These are phyloP conservation scores for Excoecaria agallocha DNA, from an alignment of 345 rosid genomes.

Conservation along the genomic window DNA sequence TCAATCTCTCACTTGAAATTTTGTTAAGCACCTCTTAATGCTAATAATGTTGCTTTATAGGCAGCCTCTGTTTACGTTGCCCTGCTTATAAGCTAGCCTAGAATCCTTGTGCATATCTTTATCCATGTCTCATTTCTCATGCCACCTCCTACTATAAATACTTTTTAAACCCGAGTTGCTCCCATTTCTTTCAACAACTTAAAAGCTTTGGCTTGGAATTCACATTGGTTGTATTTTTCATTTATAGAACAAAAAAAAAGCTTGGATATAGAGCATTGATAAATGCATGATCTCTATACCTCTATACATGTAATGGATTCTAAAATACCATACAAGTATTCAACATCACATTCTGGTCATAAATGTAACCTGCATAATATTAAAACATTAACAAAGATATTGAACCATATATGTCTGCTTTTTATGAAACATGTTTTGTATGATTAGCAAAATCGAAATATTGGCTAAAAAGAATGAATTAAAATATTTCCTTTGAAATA, in stretches of 20 bases:
- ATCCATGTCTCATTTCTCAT: constrained; percentile 79
- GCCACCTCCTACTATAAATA: constrained; percentile 84
- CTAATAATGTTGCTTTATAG: constrained; percentile 82
- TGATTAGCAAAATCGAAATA: no score
- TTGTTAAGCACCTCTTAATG: constrained; percentile 55
- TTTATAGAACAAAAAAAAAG: neutral
- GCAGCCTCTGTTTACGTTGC: constrained; percentile 86
- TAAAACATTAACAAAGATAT: no score
- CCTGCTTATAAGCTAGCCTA: constrained; percentile 63
- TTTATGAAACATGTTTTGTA: no score
- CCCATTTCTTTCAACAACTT: constrained; percentile 70
- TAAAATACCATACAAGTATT: constrained; percentile 83
- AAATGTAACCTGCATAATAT: constrained; percentile 73
- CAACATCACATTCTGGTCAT: constrained; percentile 69
- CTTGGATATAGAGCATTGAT: neutral
- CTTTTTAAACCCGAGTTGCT: constrained; percentile 72
- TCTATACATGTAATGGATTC: constrained; percentile 90
- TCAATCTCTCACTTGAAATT: neutral
- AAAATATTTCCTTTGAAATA: no score
- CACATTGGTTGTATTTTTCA: neutral
- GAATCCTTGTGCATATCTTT: constrained; percentile 64
- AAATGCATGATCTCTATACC: constrained; percentile 32
- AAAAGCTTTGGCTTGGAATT: constrained; percentile 62
- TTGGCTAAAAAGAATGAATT: no score
- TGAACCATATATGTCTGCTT: neutral